Conservation (phyloP, 441 rosid species). For the Biscutella auriculata region DNA sequence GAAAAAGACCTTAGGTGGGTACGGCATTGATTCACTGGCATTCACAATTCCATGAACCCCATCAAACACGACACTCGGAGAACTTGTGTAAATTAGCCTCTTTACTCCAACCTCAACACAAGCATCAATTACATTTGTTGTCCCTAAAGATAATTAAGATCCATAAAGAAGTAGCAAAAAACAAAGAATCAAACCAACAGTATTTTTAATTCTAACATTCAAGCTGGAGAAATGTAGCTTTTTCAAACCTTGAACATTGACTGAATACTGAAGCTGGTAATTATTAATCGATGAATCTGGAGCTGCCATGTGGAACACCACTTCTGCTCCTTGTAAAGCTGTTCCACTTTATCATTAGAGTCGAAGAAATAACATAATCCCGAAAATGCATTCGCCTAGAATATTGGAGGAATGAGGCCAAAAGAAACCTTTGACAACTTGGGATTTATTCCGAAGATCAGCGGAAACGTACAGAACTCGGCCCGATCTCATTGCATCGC, state of each 20-base stretch:
- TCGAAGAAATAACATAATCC: not conserved
- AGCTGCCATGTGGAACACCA: slow-evolving; percentile 92
- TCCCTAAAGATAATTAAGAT: too few species aligned
- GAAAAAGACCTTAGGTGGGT: slow-evolving; percentile 44
- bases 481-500: slow-evolving; percentile 54
- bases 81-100: slow-evolving; percentile 86
- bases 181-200: not conserved
- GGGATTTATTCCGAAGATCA: slow-evolving; percentile 71
- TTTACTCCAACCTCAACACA: slow-evolving; percentile 60
- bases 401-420: too few species aligned
- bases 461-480: slow-evolving; percentile 41
- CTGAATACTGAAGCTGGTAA: slow-evolving; percentile 68
- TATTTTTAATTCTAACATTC: not conserved
- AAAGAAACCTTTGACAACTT: slow-evolving; percentile 67
- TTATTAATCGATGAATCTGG: slow-evolving; percentile 78
- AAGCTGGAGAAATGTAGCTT: not conserved
- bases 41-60: slow-evolving; percentile 48
- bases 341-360: not conserved
- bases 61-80: slow-evolving; percentile 83
- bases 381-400: not conserved
- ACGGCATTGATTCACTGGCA: slow-evolving; percentile 61
- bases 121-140: slow-evolving; percentile 70
- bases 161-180: not conserved
- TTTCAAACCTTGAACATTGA: slow-evolving; percentile 65
- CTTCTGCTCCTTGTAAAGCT: slow-evolving; percentile 71